Evolutionary conservation across 2,329 filamentous ascomycete species (phyloP), one percentile per base, ranked within the genome.

Genomic region (Aspergillus pseudonomiae): DNA sequence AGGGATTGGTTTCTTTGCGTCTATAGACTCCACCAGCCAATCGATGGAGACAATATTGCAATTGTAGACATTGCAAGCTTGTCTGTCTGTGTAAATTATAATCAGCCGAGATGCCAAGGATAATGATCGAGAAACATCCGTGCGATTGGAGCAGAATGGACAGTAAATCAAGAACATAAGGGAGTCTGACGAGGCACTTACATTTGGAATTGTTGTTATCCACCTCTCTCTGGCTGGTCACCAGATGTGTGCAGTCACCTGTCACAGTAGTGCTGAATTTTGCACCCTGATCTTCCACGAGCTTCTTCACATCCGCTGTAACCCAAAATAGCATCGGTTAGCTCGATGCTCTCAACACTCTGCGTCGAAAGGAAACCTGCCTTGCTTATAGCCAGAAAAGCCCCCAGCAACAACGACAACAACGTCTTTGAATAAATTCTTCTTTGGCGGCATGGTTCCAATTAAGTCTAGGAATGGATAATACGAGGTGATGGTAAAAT

Each of bases 21-120:
- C 65, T 43, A 84, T 77, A 26, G 83, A 88, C n/a, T 88, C 83
- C 2, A 85, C 66, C 5, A 91, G 78, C 90, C 90, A 93, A 16
- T 85, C 77, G 0, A 89, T 74, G 11, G 77, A 81, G 30, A 92
- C 83, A 53, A 92, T 81, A 3, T 82, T 81, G 14, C 90, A 76
- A 24, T 74, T 79, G 39, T 82, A 79, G 14, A 79, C 68, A 11
- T 79, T 73, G 5, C 82, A 85, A 19, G 84, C 68, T 78, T 79
- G 67, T 86, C 74, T 67, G 59, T 75, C 77, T 79, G 46, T 26
- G n/a, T 89, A 77, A 88, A 87, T 90, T 28, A 83, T 77, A 0
- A 86, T 54, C n/a, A 24, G 28, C 11, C 72, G 19, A 9, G 32
- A 9, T 10, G 4, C 11, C 21, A 39, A 4, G 3, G 9, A 30